phyloP scores from a whole-genome alignment of 2,329 filamentous ascomycete genomes.

The Aspergillus luchuensis region DNA sequence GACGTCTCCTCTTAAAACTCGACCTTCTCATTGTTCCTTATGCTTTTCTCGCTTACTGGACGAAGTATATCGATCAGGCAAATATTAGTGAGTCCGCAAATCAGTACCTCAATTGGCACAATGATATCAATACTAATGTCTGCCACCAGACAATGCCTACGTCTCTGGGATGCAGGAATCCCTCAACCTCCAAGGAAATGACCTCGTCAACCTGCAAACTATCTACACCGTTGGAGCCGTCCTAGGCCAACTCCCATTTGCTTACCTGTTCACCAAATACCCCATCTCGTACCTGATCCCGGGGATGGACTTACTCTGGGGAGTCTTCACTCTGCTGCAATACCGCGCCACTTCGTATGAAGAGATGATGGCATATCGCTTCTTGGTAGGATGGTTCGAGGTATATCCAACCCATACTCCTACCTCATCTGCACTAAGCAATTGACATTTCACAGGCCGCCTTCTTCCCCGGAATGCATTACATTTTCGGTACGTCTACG shows the following conservation, averaged over 20 bases:
- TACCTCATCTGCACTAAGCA: accelerated
- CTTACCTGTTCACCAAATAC: conserved; percentile 51
- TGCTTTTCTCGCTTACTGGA: conserved; percentile 58
- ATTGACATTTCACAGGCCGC: conserved; percentile 26
- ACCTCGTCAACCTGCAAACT: conserved; percentile 59
- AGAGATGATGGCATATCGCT: conserved; percentile 57
- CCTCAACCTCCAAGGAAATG: conserved; percentile 54
- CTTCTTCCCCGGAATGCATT: conserved; percentile 44
- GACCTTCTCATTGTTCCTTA: conserved; percentile 60
- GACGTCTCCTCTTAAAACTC: conserved; percentile 50
- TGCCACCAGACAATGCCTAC: conserved; percentile 54
- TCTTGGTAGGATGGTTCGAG: conserved; percentile 59
- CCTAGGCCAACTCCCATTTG: conserved; percentile 55
- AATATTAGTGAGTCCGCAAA: conserved; percentile 51
- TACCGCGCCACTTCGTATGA: conserved; percentile 53
- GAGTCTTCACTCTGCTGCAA: conserved; percentile 59
- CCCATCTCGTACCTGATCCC: conserved; percentile 57
- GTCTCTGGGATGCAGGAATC: conserved; percentile 58
- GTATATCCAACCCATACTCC: conserved; percentile 19
- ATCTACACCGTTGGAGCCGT: conserved; percentile 57
- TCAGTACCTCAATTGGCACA: not conserved
- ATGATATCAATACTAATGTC: not conserved
- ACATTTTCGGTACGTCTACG: conserved; percentile 32
- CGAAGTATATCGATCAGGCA: conserved; percentile 59
- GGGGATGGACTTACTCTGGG: conserved; percentile 56